These are phyloP conservation scores for Sclerotinia nivalis DNA, from an alignment of 2,329 filamentous ascomycete genomes.

Conservation along the genomic window DNA sequence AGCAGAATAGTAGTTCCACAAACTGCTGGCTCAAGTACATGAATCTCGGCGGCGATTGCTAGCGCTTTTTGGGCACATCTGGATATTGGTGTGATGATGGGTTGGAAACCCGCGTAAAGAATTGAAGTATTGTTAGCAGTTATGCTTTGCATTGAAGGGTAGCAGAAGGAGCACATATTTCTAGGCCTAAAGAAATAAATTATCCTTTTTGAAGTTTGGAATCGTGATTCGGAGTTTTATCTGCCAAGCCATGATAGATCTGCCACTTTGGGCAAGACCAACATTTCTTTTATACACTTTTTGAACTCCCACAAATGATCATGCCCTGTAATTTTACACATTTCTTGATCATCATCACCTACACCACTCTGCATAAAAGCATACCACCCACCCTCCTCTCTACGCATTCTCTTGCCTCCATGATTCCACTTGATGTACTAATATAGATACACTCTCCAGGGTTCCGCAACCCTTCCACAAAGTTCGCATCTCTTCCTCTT, in stretches of 20 bases:
- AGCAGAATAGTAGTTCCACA: neutral
- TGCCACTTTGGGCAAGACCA: neutral
- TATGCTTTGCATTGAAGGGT: neutral
- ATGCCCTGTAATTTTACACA: slow-evolving; percentile 20
- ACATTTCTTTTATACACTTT: slow-evolving; percentile 16
- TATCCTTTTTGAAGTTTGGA: neutral
- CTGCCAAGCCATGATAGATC: neutral
- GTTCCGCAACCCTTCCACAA: slow-evolving; percentile 63
- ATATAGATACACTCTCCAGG: slow-evolving; percentile 71
- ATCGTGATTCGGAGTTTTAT: slow-evolving; percentile 2
- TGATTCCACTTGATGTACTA: slow-evolving; percentile 64
- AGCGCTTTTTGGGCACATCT: neutral
- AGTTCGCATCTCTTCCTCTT: slow-evolving; percentile 57
- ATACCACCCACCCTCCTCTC: slow-evolving; percentile 69
- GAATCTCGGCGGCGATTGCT: neutral
- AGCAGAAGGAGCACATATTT: neutral
- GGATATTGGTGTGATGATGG: neutral
- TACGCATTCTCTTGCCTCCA: slow-evolving; percentile 70
- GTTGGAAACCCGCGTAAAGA: neutral
- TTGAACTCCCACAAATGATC: slow-evolving; percentile 18
- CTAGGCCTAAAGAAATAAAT: neutral
- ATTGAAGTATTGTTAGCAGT: neutral
- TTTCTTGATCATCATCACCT: slow-evolving; percentile 28
- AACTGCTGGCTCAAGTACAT: neutral
- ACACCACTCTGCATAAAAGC: slow-evolving; percentile 63